Base-by-base conservation (phyloP, 1,284 basidiomycete genomes). In the Melampsora americana region DNA sequence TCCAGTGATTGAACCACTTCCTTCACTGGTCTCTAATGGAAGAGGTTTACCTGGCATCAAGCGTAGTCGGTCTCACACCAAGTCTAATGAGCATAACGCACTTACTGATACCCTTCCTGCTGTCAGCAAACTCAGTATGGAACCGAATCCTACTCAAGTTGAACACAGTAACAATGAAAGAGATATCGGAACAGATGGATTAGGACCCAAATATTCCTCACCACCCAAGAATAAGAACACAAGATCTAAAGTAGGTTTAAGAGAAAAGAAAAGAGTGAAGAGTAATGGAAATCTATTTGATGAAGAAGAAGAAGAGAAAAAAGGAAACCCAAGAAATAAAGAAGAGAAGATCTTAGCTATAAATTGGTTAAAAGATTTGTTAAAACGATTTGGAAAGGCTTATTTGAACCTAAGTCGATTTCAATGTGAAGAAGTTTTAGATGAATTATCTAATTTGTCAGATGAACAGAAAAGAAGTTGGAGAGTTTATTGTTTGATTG, bases 331-430 rank as follows among this genome's bases (percentile, higher is more conserved):
- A 14, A 44, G n/a, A 60, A 14, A 16, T 60, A 28, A 18, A 20
- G 62, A 28, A 39, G 89, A 90, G 79, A 84, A 84, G 42, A 88
- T 89, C 60, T 83, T 89, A 70, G 92, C 92, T 28, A 92, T 95
- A 77, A 86, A 90, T 80, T 90, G 91, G 84, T 86, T 95, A 75
- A 90, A 93, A 80, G 88, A 90, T 79, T 85, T 95, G 35, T 87
- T 92, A 83, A 87, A 91, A 77, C 87, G 86, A 72, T 95, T 93
- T 82, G 95, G 90, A 2, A 86, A 86, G 71, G 92, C 93, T 5
- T 87, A 89, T 28, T 86, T 88, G 77, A 87, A 89, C 44, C 84
- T 94, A 79, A 87, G 90, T 42, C 83, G 87, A 80, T 96, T 91
- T 83, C 88, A 92, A 79, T 91, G 89, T 79, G 85, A 87, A 78